Conservation (phyloP, 805 yeast genomes). For the Ogataea philodendri region DNA sequence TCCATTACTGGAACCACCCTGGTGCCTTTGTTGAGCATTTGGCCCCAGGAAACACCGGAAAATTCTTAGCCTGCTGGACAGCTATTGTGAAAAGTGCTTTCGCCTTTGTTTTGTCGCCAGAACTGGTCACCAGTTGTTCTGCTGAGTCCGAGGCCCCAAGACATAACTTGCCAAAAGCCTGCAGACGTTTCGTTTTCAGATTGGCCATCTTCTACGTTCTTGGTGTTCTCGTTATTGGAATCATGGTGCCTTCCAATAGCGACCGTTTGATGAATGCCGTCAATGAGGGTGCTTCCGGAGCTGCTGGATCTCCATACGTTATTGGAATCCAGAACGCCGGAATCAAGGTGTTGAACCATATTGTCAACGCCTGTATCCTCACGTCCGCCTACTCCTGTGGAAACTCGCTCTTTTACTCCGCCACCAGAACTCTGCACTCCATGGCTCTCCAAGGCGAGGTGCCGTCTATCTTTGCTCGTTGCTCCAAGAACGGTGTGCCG, state of each 20-base stretch:
- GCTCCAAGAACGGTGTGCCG: constrained; percentile 72
- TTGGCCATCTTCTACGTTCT: constrained; percentile 32
- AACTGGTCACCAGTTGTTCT: constrained; percentile 33
- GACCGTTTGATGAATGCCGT: constrained; percentile 42
- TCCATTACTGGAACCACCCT: constrained; percentile 39
- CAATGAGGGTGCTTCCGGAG: constrained; percentile 51
- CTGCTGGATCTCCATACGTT: constrained; percentile 84
- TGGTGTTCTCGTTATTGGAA: constrained; percentile 44
- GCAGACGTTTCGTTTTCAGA: constrained; percentile 33
- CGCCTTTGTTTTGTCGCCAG: constrained; percentile 49
- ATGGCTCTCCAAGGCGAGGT: constrained; percentile 74
- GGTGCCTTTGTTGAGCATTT: constrained; percentile 51
- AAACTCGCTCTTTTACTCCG: constrained; percentile 70
- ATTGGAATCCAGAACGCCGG: constrained; percentile 73
- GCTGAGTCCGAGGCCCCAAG: constrained; percentile 35
- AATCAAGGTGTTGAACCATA: constrained; percentile 67
- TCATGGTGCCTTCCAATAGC: constrained; percentile 45
- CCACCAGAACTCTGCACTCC: constrained; percentile 72
- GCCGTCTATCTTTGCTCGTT: constrained; percentile 59
- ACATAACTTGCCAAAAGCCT: constrained; percentile 34
- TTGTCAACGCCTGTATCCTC: constrained; percentile 71
- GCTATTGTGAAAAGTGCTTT: constrained; percentile 64
- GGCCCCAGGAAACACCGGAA: constrained; percentile 54
- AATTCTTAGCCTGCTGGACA: constrained; percentile 62
- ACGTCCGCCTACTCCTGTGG: constrained; percentile 59